Evolutionary conservation across 306 rosid genomes (phyloP).

Genomic region (Pterocarpus macrocarpus): DNA sequence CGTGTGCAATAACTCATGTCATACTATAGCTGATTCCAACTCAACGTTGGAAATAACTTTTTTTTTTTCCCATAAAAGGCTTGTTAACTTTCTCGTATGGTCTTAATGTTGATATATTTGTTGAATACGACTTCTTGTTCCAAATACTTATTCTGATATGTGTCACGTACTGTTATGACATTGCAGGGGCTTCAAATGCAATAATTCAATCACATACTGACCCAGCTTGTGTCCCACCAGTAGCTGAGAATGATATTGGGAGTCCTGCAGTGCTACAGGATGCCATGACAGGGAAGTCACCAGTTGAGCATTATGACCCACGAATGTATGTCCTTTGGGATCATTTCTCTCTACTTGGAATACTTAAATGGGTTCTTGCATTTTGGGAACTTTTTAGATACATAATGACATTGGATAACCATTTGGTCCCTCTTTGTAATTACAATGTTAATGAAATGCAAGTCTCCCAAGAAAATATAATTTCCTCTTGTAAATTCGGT

Average conservation of each 20-base stretch:
- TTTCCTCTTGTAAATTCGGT: slow-evolving; percentile 1
- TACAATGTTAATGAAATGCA: slow-evolving; percentile 22
- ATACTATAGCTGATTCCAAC: background rate
- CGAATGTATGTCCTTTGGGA: slow-evolving; percentile 63
- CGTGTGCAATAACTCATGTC: background rate
- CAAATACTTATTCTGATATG: slow-evolving; percentile 63
- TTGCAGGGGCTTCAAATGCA: slow-evolving; percentile 70
- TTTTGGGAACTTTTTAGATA: slow-evolving; percentile 33
- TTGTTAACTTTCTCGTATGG: slow-evolving; percentile 29
- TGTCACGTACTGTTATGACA: slow-evolving; percentile 47
- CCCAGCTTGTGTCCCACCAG: slow-evolving; percentile 59
- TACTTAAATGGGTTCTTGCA: background rate
- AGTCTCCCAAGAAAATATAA: slow-evolving; percentile 20
- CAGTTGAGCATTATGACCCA: slow-evolving; percentile 65
- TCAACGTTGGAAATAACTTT: background rate
- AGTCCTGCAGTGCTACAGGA: slow-evolving; percentile 5
- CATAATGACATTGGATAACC: slow-evolving; percentile 27
- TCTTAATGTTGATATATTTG: slow-evolving; percentile 43
- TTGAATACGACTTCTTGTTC: slow-evolving; percentile 50
- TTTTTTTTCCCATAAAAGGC: background rate
- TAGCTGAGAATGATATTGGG: slow-evolving; percentile 53
- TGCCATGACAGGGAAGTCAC: slow-evolving; percentile 67
- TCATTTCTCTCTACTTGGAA: slow-evolving; percentile 26
- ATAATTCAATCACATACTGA: slow-evolving; percentile 53
- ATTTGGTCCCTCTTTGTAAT: background rate